Percentiles rank a stretch among this genome's conserved stretches.
Evolutionary conservation across 208 protist genomes (phyloP).

Genomic region (Crithidia sp.): DNA sequence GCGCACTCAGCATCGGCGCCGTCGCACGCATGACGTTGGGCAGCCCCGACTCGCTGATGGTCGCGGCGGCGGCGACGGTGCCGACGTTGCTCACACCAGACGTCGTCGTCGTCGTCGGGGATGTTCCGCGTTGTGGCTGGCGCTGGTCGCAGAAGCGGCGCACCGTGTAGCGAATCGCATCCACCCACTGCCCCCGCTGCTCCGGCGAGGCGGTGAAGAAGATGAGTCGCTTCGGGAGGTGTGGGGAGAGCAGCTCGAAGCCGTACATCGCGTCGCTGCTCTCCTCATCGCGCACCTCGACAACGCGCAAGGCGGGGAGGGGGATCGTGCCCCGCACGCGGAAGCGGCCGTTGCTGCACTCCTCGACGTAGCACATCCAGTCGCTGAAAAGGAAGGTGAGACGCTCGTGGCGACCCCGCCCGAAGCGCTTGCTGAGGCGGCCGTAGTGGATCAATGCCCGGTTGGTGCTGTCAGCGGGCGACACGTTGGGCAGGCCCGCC

Average conservation of each 20-base stretch:
- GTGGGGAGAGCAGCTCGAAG: constrained; percentile 54
- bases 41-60: constrained; percentile 18
- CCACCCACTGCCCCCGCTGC: constrained; percentile 81
- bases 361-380: constrained; percentile 83
- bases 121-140: background rate
- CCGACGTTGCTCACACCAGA: background rate
- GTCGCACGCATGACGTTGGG: constrained; percentile 27
- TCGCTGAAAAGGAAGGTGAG: constrained; percentile 87
- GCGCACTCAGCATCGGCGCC: constrained; percentile 36
- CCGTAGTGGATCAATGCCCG: constrained; percentile 78
- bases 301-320: constrained; percentile 52
- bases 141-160: constrained; percentile 29
- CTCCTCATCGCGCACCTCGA: constrained; percentile 45
- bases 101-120: background rate
- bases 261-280: constrained; percentile 36
- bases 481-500: background rate
- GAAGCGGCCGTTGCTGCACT: constrained; percentile 66
- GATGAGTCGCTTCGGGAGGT: constrained; percentile 49
- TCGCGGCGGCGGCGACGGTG: background rate
- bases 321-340: constrained; percentile 70
- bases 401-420: constrained; percentile 71
- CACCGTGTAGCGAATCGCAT: constrained; percentile 62
- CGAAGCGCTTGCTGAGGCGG: constrained; percentile 63
- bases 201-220: constrained; percentile 72
- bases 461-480: constrained; percentile 16